These are phyloP conservation scores for Fomitopsis serialis DNA, from an alignment of 768 basidiomycete species.

Conservation along the genomic window DNA sequence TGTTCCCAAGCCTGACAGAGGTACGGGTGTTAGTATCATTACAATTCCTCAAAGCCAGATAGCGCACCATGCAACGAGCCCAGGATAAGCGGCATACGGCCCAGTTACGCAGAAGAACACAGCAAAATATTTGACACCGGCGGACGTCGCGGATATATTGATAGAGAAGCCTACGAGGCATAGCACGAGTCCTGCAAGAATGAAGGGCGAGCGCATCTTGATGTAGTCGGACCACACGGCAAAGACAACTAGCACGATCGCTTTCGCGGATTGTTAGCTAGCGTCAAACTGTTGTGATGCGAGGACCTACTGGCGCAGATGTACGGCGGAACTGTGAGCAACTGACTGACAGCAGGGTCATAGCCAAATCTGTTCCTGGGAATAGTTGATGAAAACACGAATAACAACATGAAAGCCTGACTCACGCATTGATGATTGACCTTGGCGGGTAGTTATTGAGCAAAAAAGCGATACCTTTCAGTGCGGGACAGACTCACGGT, in stretches of 20 bases:
- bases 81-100: conserved; percentile 55
- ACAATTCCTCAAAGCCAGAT: not conserved
- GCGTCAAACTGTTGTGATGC: not conserved
- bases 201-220: conserved; percentile 53
- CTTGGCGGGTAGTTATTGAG: too few species aligned
- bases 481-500: conserved; percentile 51
- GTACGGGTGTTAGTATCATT: not conserved
- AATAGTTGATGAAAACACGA: too few species aligned
- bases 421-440: conserved; percentile 51
- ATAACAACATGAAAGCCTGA: not conserved
- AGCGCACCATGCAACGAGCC: conserved; percentile 47
- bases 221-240: conserved; percentile 55
- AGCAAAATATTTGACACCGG: conserved; percentile 64
- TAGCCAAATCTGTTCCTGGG: conserved; percentile 46
- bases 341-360: conserved; percentile 47
- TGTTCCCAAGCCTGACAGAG: conserved; percentile 23
- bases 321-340: conserved; percentile 65
- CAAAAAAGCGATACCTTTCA: too few species aligned
- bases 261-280: conserved; percentile 24
- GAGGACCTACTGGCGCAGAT: conserved; percentile 48
- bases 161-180: conserved; percentile 56
- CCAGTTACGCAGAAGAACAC: conserved; percentile 65
- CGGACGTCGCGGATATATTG: conserved; percentile 48
- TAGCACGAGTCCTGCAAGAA: conserved; percentile 44
- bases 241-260: conserved; percentile 43